These are phyloP conservation scores for Sicyos edulis DNA, from an alignment of 306 rosid species.

Conservation along the genomic window DNA sequence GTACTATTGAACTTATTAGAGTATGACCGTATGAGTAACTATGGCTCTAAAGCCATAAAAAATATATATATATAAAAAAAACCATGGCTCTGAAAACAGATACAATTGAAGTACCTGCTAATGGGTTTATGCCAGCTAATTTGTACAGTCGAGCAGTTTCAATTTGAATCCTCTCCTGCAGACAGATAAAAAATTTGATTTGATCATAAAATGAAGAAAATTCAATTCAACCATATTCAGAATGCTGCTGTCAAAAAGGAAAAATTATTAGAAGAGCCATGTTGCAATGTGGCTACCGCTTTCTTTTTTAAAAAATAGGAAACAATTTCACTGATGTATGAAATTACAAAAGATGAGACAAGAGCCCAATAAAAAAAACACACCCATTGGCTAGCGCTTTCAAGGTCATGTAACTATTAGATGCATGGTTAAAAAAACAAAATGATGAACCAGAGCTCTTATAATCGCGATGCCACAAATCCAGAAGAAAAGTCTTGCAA, in stretches of 20 bases:
- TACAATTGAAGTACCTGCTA: conserved; percentile 62
- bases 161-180: conserved; percentile 91
- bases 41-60: not conserved
- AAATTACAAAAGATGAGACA: too few relatives aligned
- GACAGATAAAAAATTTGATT: conserved; percentile 23
- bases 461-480: not conserved
- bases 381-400: not conserved
- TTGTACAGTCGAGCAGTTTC: conserved; percentile 89
- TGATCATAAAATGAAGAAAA: conserved; percentile 10
- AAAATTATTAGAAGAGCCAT: not conserved
- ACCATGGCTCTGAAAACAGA: not conserved
- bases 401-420: not conserved
- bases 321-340: too few relatives aligned
- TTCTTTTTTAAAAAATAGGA: not conserved
- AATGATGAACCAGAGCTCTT: not conserved
- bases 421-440: not conserved
- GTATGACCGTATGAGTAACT: not conserved
- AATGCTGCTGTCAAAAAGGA: not conserved
- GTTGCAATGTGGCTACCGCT: not conserved
- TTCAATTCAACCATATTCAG: too few relatives aligned
- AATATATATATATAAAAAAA: not conserved
- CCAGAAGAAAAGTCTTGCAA: not conserved
- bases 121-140: conserved; percentile 83
- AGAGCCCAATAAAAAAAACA: too few relatives aligned
- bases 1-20: not conserved